Evolutionary conservation across 148 eudicot species (phyloP), one percentile per base, ranked within the genome.

Genomic region (Polygonum maritimum): DNA sequence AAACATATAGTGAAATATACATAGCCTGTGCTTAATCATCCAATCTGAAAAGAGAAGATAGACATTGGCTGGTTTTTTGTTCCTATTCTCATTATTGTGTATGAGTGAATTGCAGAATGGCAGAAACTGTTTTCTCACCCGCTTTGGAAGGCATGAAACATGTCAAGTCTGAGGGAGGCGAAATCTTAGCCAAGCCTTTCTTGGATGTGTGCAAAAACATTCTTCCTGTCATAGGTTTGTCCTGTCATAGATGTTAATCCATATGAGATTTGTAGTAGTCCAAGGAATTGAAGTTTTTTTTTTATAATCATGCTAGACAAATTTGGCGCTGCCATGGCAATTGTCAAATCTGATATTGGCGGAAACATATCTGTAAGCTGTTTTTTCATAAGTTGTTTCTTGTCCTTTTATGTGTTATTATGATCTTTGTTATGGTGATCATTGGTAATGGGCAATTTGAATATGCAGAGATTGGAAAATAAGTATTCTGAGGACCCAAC

Each of bases 131-230:
- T 39, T 92, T 94, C 76, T 76, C 89, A 48, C 88, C 89, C 70
- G 82, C 87, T 69, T 71, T 94, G 82, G 92, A 92, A 78, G 91
- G 86, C 84, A 80, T 92, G 80, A 87, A 90, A 83, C 78, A 82
- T 49, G 84, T 89, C 67, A 94, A 90, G 84, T 84, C 93, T 48
- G 97, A 89, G 26, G 74, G 83, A 70, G 97, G 86, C 26, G 97
- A 92, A 33, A 63, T 94, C 80, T 76, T 87, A 80, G 83, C 92
- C 58, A 86, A 80, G 83, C 97, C 97, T 73, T 94, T 92, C 83
- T 83, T 94, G 88, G 98, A 94, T 57, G 89, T 88, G 1, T 92
- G 98, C 91, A 90, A 87, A 84, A 87, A 85, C 58, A 84, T 94
- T 79, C 78, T 94, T 71, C 98, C 98, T 39, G 87, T 90, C 79